Evolutionary conservation across 495 filamentous ascomycete species (phyloP).

Genomic region (Aspergillus sparsus): DNA sequence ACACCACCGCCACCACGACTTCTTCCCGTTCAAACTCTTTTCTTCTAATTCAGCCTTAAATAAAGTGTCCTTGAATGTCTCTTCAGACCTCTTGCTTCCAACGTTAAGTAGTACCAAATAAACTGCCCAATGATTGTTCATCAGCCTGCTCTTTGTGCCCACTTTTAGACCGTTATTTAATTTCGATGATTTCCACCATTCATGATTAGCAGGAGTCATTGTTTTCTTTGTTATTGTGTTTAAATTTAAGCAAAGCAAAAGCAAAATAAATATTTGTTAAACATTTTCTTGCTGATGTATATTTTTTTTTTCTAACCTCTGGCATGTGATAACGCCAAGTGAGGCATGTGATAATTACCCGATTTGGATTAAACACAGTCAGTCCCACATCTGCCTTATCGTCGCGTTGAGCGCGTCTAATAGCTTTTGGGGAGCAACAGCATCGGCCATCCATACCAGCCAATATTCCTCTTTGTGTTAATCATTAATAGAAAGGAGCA

Average conservation of each 20-base stretch:
- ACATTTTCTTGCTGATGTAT: background rate
- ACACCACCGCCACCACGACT: background rate
- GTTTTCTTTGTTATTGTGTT: too few species aligned
- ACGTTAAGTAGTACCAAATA: too few species aligned
- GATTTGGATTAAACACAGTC: slow-evolving; percentile 21
- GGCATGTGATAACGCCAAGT: background rate
- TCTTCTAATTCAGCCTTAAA: background rate
- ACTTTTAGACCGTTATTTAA: too few species aligned
- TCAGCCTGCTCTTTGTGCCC: too few species aligned
- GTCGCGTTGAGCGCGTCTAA: slow-evolving; percentile 27
- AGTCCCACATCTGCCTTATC: slow-evolving; percentile 12
- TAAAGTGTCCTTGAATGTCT: background rate
- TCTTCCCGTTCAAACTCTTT: background rate
- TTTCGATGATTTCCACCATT: too few species aligned
- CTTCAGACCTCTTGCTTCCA: too few species aligned
- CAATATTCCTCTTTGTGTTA: slow-evolving; percentile 25
- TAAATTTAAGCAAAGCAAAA: too few species aligned
- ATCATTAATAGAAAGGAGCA: slow-evolving; percentile 3
- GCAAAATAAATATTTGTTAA: too few species aligned
- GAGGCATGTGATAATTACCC: slow-evolving; percentile 16
- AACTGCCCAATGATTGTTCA: too few species aligned
- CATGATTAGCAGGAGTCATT: too few species aligned
- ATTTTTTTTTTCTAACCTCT: background rate
- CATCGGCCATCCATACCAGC: slow-evolving; percentile 13
- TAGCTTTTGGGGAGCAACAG: background rate